These are phyloP conservation scores for Aspergillus cristatus DNA, from an alignment of 495 filamentous ascomycete genomes.

Conservation along the genomic window DNA sequence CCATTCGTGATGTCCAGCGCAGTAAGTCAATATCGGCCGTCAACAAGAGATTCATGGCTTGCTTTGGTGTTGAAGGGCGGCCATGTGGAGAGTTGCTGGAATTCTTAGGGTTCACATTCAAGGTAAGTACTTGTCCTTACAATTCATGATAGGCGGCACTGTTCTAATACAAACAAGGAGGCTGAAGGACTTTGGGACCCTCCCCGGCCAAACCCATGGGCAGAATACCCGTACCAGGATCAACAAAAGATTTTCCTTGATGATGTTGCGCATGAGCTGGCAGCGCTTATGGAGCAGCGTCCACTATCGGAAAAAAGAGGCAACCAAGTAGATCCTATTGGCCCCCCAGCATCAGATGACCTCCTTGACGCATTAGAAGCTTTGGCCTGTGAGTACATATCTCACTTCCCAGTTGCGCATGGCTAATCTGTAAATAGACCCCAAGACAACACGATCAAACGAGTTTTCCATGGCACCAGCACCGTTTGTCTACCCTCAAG, in stretches of 20 bases:
- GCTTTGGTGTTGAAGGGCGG: constrained; percentile 49
- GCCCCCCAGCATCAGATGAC: constrained; percentile 23
- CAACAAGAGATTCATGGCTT: constrained; percentile 64
- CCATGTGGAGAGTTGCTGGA: constrained; percentile 54
- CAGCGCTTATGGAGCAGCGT: constrained; percentile 33
- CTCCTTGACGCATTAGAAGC: constrained; percentile 40
- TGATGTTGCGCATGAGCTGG: constrained; percentile 45
- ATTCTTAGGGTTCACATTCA: constrained; percentile 50
- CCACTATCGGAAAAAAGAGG: constrained; percentile 37
- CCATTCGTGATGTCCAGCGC: constrained; percentile 35
- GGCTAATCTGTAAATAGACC: constrained; percentile 18
- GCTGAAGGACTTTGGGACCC: constrained; percentile 36
- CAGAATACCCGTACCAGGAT: constrained; percentile 35
- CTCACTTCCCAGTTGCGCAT: not conserved
- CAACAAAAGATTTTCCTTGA: constrained; percentile 41
- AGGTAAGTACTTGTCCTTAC: constrained; percentile 17
- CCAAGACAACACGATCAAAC: constrained; percentile 15
- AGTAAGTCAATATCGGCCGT: constrained; percentile 50
- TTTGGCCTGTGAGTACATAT: constrained; percentile 32
- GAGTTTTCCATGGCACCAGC: constrained; percentile 29
- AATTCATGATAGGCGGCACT: not conserved
- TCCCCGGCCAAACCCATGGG: constrained; percentile 29
- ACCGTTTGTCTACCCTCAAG: constrained; percentile 22
- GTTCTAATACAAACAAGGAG: constrained; percentile 14
- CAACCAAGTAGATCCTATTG: constrained; percentile 19